Evolutionary conservation across 331 rosid genomes (phyloP).

Genomic region (Malus hybrid): DNA sequence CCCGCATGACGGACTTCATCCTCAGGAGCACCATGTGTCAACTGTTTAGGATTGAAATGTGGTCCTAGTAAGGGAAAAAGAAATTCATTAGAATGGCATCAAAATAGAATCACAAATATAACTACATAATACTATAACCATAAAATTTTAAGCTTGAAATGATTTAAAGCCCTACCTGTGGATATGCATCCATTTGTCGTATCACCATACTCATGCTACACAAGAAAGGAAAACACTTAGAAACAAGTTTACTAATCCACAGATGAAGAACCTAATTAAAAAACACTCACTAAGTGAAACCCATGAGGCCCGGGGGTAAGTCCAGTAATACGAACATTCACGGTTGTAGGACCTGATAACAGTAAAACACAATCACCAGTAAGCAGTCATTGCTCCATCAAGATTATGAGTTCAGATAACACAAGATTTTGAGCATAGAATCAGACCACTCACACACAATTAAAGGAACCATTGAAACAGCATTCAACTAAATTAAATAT

Average conservation of each 20-base stretch:
- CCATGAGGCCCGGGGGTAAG: conserved; percentile 86
- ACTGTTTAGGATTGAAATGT: conserved; percentile 64
- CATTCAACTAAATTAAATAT: background rate
- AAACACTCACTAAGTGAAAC: conserved; percentile 70
- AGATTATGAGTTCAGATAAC: background rate
- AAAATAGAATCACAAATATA: background rate
- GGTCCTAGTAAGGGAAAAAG: conserved; percentile 42
- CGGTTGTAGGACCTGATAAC: conserved; percentile 71
- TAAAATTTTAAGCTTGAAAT: conserved; percentile 4
- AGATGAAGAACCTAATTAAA: background rate
- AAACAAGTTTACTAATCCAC: background rate
- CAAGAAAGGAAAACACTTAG: conserved; percentile 7
- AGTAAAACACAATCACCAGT: conserved; percentile 3
- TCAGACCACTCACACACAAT: background rate
- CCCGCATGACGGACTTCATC: conserved; percentile 97
- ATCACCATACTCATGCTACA: conserved; percentile 91
- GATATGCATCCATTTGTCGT: conserved; percentile 97
- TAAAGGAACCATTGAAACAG: background rate
- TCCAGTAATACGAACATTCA: conserved; percentile 71
- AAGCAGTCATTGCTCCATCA: background rate
- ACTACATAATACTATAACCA: conserved; percentile 1
- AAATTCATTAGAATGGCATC: background rate
- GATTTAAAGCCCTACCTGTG: conserved; percentile 43
- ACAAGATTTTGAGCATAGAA: background rate
- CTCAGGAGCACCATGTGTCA: conserved; percentile 91